phyloP scores from a whole-genome alignment of 1,284 basidiomycete genomes.

The Cystobasidium pallidum region DNA sequence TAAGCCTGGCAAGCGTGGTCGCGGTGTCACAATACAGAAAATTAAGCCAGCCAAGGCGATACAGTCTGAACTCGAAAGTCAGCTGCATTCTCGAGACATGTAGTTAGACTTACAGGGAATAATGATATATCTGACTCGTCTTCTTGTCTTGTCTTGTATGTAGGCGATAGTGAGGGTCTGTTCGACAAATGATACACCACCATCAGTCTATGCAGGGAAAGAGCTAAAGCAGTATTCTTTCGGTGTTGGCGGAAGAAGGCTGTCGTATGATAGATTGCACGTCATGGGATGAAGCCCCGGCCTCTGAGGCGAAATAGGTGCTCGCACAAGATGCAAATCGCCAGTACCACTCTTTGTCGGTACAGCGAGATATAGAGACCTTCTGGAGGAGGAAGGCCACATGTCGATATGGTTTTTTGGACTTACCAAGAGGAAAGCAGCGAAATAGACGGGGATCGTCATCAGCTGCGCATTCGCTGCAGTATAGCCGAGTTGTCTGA shows the following conservation, averaged over 20 bases:
- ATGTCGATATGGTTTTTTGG: too few relatives aligned
- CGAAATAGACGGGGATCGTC: constrained; percentile 69
- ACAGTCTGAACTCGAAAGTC: constrained; percentile 47
- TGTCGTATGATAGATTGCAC: too few relatives aligned
- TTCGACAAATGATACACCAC: background rate
- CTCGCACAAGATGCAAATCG: too few relatives aligned
- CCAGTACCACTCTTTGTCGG: too few relatives aligned
- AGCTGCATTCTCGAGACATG: background rate
- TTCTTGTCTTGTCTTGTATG: constrained; percentile 55
- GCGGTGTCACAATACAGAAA: constrained; percentile 49
- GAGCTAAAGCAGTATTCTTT: too few relatives aligned
- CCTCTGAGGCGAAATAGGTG: too few relatives aligned
- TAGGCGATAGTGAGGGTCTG: constrained; percentile 45
- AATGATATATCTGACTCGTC: constrained; percentile 56
- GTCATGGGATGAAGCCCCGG: too few relatives aligned
- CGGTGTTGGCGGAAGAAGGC: too few relatives aligned
- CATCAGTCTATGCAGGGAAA: background rate
- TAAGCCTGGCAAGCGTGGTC: constrained; percentile 25
- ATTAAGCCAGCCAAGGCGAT: constrained; percentile 56
- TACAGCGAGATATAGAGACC: too few relatives aligned
- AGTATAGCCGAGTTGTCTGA: constrained; percentile 64
- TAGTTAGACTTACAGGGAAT: constrained; percentile 47
- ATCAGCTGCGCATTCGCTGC: constrained; percentile 64
- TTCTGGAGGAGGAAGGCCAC: too few relatives aligned
- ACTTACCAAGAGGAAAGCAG: constrained; percentile 11